These are phyloP conservation scores for Melanomma pulvis-pyrius DNA, from an alignment of 495 filamentous ascomycete species.

Conservation along the genomic window DNA sequence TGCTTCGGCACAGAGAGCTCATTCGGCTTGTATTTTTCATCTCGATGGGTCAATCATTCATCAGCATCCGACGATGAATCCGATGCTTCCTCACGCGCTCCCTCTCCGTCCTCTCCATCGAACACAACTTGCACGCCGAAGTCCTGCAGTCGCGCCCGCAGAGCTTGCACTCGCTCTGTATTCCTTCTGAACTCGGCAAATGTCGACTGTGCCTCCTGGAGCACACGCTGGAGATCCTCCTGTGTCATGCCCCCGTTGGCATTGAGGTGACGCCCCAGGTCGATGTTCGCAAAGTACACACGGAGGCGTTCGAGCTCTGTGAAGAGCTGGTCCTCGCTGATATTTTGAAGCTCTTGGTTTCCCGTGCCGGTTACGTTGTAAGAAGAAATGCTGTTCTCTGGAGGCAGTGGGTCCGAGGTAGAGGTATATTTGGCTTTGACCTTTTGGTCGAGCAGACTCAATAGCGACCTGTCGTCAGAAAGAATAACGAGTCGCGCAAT, in stretches of 20 bases:
- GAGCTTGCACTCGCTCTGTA: constrained; percentile 16
- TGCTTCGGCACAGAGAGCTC: too few relatives aligned
- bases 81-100: background rate
- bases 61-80: constrained; percentile 3
- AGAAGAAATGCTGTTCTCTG: constrained; percentile 48
- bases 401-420: constrained; percentile 73
- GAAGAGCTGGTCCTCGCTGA: constrained; percentile 8
- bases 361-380: constrained; percentile 35
- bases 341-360: background rate
- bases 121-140: constrained; percentile 21
- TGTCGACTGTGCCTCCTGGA: constrained; percentile 6
- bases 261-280: background rate
- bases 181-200: constrained; percentile 26
- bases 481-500: constrained; percentile 76
- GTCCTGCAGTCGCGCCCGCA: constrained; percentile 9
- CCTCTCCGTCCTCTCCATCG: background rate
- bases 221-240: background rate
- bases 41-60: background rate
- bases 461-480: constrained; percentile 69
- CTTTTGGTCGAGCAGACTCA: constrained; percentile 58
- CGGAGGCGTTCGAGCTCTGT: constrained; percentile 15
- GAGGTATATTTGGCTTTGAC: constrained; percentile 59
- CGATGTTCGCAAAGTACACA: constrained; percentile 19
- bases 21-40: too few relatives aligned
- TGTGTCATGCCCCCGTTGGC: constrained; percentile 2